These are phyloP conservation scores for Leucocoprinus birnbaumii DNA, from an alignment of 768 basidiomycete genomes.

Conservation along the genomic window DNA sequence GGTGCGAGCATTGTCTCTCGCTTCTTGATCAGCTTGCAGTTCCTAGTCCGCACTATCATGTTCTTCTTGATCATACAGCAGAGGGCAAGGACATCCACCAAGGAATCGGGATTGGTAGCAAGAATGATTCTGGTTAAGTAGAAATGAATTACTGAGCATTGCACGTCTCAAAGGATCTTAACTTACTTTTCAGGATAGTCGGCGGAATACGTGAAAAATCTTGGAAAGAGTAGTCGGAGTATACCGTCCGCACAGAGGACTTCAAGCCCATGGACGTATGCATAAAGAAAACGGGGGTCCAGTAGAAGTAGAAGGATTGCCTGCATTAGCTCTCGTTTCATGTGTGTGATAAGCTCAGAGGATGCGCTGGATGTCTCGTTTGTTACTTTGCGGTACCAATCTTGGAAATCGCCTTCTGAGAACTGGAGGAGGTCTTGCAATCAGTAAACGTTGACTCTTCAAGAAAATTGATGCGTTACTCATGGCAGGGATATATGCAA, in stretches of 20 bases:
- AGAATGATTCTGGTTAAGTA: constrained; percentile 29
- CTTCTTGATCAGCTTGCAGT: background rate
- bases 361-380: background rate
- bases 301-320: constrained; percentile 23
- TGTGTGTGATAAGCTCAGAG: constrained; percentile 1
- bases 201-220: constrained; percentile 31
- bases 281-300: constrained; percentile 29
- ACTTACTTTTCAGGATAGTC: constrained; percentile 41
- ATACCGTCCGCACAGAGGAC: constrained; percentile 27
- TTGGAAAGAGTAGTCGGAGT: constrained; percentile 26
- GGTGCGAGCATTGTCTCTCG: background rate
- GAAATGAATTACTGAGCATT: background rate
- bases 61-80: constrained; percentile 14
- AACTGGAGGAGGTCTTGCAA: too few species aligned
- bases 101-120: constrained; percentile 15
- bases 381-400: constrained; percentile 1
- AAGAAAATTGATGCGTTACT: too few species aligned
- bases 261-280: constrained; percentile 29
- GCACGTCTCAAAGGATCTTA: background rate
- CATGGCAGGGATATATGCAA: constrained; percentile 37
- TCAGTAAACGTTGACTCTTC: too few species aligned
- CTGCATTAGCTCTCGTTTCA: constrained; percentile 22
- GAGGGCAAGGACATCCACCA: constrained; percentile 19
- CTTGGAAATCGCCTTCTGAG: constrained; percentile 17
- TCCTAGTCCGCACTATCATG: constrained; percentile 10